Conservation (phyloP, 1,139 yeast genomes). For the Chernovozyma aurita region DNA sequence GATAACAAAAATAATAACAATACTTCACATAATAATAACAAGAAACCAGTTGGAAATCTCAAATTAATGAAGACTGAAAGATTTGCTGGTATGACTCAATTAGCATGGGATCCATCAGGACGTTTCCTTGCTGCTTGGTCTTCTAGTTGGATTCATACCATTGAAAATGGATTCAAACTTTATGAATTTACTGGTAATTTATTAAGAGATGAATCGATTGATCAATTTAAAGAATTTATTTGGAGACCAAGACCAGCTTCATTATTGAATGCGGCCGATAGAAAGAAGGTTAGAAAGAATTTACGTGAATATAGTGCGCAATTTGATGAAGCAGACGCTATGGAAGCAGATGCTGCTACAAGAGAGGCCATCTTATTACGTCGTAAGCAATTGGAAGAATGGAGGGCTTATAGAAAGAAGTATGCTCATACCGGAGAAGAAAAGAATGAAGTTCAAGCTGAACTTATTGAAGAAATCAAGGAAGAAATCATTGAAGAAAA, state of each 20-base stretch:
- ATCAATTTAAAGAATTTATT: conserved; percentile 80
- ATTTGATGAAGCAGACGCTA: conserved; percentile 92
- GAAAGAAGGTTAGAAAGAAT: conserved; percentile 87
- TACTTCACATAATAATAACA: conserved; percentile 18
- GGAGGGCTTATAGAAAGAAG: conserved; percentile 74
- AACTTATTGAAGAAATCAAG: conserved; percentile 62
- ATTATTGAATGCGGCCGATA: conserved; percentile 68
- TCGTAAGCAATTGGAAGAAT: conserved; percentile 77
- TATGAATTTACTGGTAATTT: conserved; percentile 80
- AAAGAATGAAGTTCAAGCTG: conserved; percentile 54
- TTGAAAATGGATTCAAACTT: conserved; percentile 87
- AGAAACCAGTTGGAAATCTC: conserved; percentile 50
- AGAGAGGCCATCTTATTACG: conserved; percentile 86
- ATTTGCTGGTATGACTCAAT: conserved; percentile 75
- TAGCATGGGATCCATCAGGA: conserved; percentile 96
- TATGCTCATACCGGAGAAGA: conserved; percentile 47
- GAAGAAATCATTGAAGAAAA: conserved; percentile 71
- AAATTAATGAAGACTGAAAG: conserved; percentile 62
- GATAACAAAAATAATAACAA: conserved; percentile 12
- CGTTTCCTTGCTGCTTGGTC: conserved; percentile 87
- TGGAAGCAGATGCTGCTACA: conserved; percentile 93
- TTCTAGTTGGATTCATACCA: conserved; percentile 75
- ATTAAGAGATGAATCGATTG: conserved; percentile 70
- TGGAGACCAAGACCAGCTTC: conserved; percentile 98
- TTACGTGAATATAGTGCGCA: conserved; percentile 86